Conservation (phyloP, 2,329 filamentous ascomycete species). For the Epichloe elymi region DNA sequence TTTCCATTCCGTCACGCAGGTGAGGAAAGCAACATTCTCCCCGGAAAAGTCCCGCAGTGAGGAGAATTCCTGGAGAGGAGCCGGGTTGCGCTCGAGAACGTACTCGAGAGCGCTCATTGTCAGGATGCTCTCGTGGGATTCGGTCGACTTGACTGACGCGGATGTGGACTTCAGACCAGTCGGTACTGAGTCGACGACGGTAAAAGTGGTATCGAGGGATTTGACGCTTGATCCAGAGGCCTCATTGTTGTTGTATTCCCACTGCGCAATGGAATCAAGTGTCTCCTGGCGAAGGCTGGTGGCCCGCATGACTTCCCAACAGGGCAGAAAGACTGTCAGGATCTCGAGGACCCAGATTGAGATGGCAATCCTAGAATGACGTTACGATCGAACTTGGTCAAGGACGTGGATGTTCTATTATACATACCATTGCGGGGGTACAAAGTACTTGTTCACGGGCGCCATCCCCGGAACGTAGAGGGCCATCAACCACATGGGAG, state of each 20-base stretch:
- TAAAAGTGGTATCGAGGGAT: constrained; percentile 10
- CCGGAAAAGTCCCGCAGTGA: constrained; percentile 55
- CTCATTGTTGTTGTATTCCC: constrained; percentile 25
- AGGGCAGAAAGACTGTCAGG: constrained; percentile 48
- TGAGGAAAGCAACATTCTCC: constrained; percentile 58
- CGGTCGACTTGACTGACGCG: constrained; percentile 13
- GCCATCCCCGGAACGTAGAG: constrained; percentile 28
- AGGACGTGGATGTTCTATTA: constrained; percentile 28
- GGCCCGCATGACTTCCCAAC: constrained; percentile 39
- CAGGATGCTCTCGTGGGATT: constrained; percentile 29
- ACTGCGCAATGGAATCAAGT: constrained; percentile 29
- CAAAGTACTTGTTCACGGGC: constrained; percentile 33
- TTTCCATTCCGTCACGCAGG: constrained; percentile 44
- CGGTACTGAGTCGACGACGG: constrained; percentile 15
- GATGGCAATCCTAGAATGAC: constrained; percentile 24
- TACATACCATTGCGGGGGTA: constrained; percentile 44
- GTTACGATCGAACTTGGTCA: not conserved
- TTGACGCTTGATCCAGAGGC: constrained; percentile 8
- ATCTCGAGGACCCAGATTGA: constrained; percentile 48
- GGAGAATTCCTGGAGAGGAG: constrained; percentile 49
- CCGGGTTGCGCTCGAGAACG: constrained; percentile 44
- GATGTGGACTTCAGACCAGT: constrained; percentile 20
- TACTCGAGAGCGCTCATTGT: constrained; percentile 51
- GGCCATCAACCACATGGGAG: constrained; percentile 51
- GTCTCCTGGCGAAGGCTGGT: constrained; percentile 28